phyloP scores from a whole-genome alignment of 176 grass and related monocot species.

The Bromus sterilis region DNA sequence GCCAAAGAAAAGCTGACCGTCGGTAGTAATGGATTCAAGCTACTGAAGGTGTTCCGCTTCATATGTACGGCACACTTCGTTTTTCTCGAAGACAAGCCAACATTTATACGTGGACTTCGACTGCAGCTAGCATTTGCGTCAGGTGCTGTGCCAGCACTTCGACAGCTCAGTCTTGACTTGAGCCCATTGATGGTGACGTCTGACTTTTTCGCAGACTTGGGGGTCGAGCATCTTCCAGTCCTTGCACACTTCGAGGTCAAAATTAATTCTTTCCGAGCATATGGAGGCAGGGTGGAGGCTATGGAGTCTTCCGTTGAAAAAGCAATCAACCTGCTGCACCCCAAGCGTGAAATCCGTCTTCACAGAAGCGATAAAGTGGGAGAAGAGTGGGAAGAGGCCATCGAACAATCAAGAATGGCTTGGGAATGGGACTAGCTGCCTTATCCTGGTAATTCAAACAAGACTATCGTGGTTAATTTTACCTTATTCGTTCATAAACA shows the following conservation, averaged over 20 bases:
- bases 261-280: background rate
- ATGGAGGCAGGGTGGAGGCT: background rate
- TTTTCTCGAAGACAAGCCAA: too few relatives aligned
- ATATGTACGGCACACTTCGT: too few relatives aligned
- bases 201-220: background rate
- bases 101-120: background rate
- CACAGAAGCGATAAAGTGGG: accelerated
- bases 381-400: too few relatives aligned
- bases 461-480: too few relatives aligned
- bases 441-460: too few relatives aligned
- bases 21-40: background rate
- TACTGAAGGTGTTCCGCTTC: background rate
- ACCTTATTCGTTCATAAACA: too few relatives aligned
- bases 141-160: background rate
- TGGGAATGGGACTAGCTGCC: too few relatives aligned
- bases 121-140: background rate
- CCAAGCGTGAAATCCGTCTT: background rate
- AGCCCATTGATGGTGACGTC: background rate
- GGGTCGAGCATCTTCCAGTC: background rate
- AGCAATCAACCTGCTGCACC: background rate
- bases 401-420: too few relatives aligned
- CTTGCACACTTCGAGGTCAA: background rate
- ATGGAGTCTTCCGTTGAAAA: background rate
- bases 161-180: accelerated
- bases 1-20: background rate